These are phyloP conservation scores for Marchantia polymorpha DNA, from an alignment of 225 moss, liverwort and hornwort genomes.

Conservation along the genomic window DNA sequence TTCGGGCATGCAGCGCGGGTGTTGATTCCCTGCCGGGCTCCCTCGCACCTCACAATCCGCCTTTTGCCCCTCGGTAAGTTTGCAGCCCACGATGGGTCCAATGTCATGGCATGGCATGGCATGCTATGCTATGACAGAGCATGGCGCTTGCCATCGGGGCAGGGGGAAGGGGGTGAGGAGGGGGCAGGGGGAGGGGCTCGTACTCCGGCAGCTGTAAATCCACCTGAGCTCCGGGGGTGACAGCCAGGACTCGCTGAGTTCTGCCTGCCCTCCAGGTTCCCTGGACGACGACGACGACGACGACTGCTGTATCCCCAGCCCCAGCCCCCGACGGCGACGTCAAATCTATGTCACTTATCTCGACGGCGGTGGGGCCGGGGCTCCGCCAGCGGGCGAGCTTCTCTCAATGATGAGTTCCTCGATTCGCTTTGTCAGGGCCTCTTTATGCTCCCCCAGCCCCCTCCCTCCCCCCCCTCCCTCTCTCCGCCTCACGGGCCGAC, in stretches of 20 bases:
- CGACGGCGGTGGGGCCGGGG: not conserved
- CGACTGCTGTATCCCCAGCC: not conserved
- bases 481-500: too few species aligned
- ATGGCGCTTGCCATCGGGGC: not conserved
- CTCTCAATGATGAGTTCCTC: not conserved
- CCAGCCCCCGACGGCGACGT: not conserved
- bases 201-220: not conserved
- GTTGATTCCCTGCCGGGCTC: not conserved
- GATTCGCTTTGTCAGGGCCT: not conserved
- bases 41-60: slow-evolving; percentile 6
- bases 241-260: not conserved
- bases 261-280: not conserved
- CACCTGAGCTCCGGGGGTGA: slow-evolving; percentile 3
- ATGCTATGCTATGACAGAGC: too few species aligned
- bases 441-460: too few species aligned
- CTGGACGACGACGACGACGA: not conserved
- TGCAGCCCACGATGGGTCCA: not conserved
- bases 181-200: too few species aligned
- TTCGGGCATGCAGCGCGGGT: slow-evolving; percentile 5
- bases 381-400: not conserved
- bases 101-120: too few species aligned
- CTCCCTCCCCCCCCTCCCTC: too few species aligned
- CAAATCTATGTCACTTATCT: not conserved
- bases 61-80: slow-evolving; percentile 2
- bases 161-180: too few species aligned